A percentile compares a stretch with the other conserved stretches of the same genome.
Conservation (phyloP, 1,139 yeast species). For the Yamadazyma buinensis region DNA sequence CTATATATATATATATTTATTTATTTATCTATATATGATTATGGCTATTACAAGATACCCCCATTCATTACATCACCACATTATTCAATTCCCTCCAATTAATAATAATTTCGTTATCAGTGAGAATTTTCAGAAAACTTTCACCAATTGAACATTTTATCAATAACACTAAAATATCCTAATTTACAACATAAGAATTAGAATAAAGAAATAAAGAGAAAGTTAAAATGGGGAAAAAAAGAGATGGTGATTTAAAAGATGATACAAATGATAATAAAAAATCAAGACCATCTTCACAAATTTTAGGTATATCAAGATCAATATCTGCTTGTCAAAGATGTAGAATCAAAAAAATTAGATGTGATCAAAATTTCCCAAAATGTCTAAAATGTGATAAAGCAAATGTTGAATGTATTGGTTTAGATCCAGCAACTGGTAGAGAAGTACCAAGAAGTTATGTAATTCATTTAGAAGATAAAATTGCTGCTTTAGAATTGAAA, state of each 20-base stretch:
- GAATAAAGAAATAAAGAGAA: no score
- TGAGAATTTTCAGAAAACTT: neutral
- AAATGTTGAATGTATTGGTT: constrained; percentile 70
- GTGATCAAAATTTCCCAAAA: constrained; percentile 80
- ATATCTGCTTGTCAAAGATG: constrained; percentile 86
- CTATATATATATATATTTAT: no score
- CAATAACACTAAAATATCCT: no score
- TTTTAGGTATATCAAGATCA: constrained; percentile 42
- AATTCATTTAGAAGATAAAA: constrained; percentile 64
- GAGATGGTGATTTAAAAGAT: no score
- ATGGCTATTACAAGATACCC: no score
- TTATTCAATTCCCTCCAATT: no score
- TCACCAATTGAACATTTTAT: no score
- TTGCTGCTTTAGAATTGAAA: constrained; percentile 51
- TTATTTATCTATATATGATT: no score
- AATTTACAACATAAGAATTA: no score
- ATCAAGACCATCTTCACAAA: constrained; percentile 4
- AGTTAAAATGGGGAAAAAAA: no score
- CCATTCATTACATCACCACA: no score
- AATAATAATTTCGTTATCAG: no score
- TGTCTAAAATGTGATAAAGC: constrained; percentile 71
- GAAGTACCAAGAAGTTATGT: constrained; percentile 82
- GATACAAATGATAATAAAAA: constrained; percentile 2
- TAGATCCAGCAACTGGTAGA: constrained; percentile 86
- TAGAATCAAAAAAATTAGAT: constrained; percentile 70